Evolutionary conservation across 2,329 filamentous ascomycete genomes (phyloP), one percentile per base, ranked within the genome.

Genomic region (Neopestalotiopsis sp.): DNA sequence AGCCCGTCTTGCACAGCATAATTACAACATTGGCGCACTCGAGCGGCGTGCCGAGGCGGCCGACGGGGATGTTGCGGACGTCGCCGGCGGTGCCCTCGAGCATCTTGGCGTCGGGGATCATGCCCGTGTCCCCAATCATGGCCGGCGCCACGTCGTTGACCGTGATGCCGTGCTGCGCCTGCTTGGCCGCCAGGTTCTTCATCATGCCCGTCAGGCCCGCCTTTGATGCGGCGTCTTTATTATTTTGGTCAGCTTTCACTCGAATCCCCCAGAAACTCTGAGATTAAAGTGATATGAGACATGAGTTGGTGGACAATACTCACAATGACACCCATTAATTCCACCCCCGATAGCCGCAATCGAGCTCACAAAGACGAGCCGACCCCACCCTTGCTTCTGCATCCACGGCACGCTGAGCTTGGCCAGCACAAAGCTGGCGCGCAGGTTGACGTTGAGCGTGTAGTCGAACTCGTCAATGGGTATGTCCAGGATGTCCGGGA

Each of bases 131-230:
- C 4, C 88, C 89, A 71, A 92, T 91, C 88, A 92, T 91, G 2
- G 89, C 90, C 0, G 90, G 90, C 3, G 89, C 88, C n/a, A 92
- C 88, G 71, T 91, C 89, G 69, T 92, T 91, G 68, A 91, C 88
- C 14, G 89, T 90, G 72, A 92, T 89, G 40, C 89, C 89, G 72
- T 84, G 84, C 67, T 85, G 83, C 1, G 88, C 89, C 28, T 91
- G 83, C 60, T 88, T 87, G 0, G 82, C 84, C 0, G 89, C 84
- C 38, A 92, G 81, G 71, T 91, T 91, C 75, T 85, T 88, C 86
- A 91, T 90, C 86, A 91, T 88, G 2, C 87, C 87, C 4, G 86
- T 88, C 70, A 92, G 76, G 2, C 89, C 90, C 7, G 86, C 89
- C 76, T 91, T 90, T 34, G 86, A 88, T 3, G 89, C 88, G 4